phyloP scores from a whole-genome alignment of 495 filamentous ascomycete genomes.

The Trichoderma asperelloides region DNA sequence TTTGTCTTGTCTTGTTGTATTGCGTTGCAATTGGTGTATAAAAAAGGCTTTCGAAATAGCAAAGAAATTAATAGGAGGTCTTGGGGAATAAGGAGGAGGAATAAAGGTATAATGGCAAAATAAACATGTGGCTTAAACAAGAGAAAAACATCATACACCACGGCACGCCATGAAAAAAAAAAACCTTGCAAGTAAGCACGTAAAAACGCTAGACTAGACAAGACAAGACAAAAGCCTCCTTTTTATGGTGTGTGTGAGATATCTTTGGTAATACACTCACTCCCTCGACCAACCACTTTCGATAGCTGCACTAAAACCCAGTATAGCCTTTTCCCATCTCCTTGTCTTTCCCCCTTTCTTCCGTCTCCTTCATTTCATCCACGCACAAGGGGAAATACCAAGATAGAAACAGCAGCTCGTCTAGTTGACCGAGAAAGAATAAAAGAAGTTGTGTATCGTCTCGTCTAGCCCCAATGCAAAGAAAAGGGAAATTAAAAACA shows the following conservation, averaged over 20 bases:
- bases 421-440: background rate
- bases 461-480: background rate
- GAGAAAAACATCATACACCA: background rate
- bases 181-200: background rate
- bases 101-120: background rate
- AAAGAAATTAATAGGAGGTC: background rate
- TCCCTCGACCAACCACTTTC: background rate
- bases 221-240: background rate
- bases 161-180: background rate
- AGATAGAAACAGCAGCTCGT: background rate
- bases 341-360: background rate
- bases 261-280: background rate
- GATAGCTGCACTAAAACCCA: background rate
- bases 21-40: background rate
- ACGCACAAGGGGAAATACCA: background rate
- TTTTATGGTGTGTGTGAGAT: background rate
- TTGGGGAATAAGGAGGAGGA: background rate
- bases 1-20: background rate
- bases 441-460: background rate
- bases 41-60: background rate
- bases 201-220: background rate
- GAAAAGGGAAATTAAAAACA: background rate
- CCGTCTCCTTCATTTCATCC: background rate
- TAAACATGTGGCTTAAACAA: background rate
- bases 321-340: background rate